Percentiles rank a stretch among this genome's conserved stretches.
phyloP scores from a whole-genome alignment of 371 early-diverging fungal species.

The Fennellomyces sp. region DNA sequence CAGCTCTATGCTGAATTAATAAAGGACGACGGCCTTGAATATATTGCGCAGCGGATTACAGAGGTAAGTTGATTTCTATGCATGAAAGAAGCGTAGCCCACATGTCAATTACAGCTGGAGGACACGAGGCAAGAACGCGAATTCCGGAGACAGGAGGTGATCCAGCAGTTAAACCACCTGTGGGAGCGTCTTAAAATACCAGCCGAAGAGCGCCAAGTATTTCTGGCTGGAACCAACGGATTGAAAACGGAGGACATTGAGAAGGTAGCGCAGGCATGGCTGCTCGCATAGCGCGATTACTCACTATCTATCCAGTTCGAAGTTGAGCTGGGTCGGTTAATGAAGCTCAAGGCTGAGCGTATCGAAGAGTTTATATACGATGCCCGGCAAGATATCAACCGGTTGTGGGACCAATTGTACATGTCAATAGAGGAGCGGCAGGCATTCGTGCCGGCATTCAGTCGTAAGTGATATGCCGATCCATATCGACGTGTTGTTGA shows the following conservation, averaged over 20 bases:
- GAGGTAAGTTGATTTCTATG: conserved; percentile 13
- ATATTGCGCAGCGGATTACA: conserved; percentile 9
- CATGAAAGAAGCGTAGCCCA: too few species aligned
- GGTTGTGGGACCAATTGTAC: conserved; percentile 45
- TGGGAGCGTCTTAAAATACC: conserved; percentile 41
- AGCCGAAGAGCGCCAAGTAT: conserved; percentile 20
- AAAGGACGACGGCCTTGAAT: conserved; percentile 16
- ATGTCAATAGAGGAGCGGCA: conserved; percentile 32
- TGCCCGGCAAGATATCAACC: conserved; percentile 34
- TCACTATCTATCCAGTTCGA: conserved; percentile 11
- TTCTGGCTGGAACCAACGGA: conserved; percentile 29
- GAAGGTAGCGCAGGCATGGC: conserved; percentile 17
- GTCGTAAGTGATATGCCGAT: conserved; percentile 9
- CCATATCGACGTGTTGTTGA: background rate
- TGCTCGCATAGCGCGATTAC: background rate
- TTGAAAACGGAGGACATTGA: conserved; percentile 27
- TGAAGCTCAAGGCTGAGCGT: conserved; percentile 34
- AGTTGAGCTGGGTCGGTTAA: conserved; percentile 27
- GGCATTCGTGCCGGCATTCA: conserved; percentile 32
- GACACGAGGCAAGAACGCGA: conserved; percentile 34
- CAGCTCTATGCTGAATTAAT: conserved; percentile 20
- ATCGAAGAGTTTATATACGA: conserved; percentile 41
- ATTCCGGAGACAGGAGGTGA: conserved; percentile 38
- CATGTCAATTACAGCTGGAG: conserved; percentile 28
- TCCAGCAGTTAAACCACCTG: conserved; percentile 27